Evolutionary conservation across 352 stramenopile genomes (phyloP), one percentile per base, ranked within the genome.

Genomic region (Phytophthora capsici): DNA sequence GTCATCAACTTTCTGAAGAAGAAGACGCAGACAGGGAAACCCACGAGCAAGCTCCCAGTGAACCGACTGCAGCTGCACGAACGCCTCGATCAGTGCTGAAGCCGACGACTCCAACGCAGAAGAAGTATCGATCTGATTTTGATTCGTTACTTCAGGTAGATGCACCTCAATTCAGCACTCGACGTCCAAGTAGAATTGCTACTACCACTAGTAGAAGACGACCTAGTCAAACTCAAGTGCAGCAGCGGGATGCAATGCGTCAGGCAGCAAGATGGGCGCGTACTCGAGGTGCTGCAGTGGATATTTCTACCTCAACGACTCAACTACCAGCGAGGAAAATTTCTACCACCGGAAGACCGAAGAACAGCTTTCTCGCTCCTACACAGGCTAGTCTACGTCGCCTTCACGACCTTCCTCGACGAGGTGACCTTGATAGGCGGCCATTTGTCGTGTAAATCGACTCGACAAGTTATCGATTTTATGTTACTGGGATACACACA

Each of bases 331-430:
- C 17, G 9, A 73, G 60, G 25, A 73, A 44, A 61, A 69, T 32
- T 0, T 19, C 45, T 8, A 51, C 57, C 1, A 40, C 51, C 2
- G 63, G 66, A 44, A 59, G 71, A 43, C 68, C 72, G 0, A 80
- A 75, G 20, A 89, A 82, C 36, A 80, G 75, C 32, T 90, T 93
- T 44, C 78, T 93, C 0, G 79, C 75, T 2, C 81, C 82, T 16
- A 93, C 82, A 0, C 77, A 90, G 57, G 80, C 85, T 6, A 93
- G 85, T 69, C 66, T 91, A 4, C 80, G 69, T 30, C 81, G 84
- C 0, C 60, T 80, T 14, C 69, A 82, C 3, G 56, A 77, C 17
- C 32, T 77, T 1, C 71, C 60, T 4, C 59, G 63, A 22, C 60
- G 69, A 46, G 20, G 38, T 4, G 49, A 64, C 22, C 60, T 82